Conservation (phyloP, 345 rosid species). For the Mercurialis annua region DNA sequence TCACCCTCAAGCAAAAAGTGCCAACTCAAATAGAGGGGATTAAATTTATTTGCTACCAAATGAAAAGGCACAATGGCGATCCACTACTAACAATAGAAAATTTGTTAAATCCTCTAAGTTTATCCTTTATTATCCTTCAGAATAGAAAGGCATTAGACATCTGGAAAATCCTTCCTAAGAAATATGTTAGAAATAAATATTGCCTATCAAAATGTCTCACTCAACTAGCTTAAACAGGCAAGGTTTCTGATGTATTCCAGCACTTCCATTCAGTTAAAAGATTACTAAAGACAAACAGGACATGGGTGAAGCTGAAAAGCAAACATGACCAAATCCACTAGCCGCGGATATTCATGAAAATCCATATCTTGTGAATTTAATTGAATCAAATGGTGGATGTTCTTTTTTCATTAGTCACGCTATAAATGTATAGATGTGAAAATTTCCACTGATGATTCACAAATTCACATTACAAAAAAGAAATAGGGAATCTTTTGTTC, state of each 20-base stretch:
- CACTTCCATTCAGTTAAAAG: not conserved
- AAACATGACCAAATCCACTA: not conserved
- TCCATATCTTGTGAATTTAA: not conserved
- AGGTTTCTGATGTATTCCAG: no score
- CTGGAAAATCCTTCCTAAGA: no score
- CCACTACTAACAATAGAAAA: no score
- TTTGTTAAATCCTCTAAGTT: no score
- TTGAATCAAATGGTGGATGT: not conserved
- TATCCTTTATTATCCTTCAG: no score
- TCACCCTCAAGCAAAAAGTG: not conserved
- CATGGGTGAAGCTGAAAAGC: not conserved
- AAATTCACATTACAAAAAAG: not conserved
- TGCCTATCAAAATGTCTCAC: no score
- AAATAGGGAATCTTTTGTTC: not conserved
- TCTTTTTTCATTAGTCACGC: not conserved
- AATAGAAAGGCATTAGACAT: no score
- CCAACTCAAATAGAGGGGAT: not conserved
- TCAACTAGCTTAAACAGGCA: no score
- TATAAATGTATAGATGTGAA: not conserved
- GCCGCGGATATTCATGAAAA: not conserved
- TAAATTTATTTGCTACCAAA: not conserved
- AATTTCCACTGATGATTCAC: not conserved
- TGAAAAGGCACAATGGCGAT: not conserved
- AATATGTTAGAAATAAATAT: no score
- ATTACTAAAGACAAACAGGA: not conserved